phyloP scores from a whole-genome alignment of 176 grass and related monocot species.

The Miscanthus lutarioriparius region DNA sequence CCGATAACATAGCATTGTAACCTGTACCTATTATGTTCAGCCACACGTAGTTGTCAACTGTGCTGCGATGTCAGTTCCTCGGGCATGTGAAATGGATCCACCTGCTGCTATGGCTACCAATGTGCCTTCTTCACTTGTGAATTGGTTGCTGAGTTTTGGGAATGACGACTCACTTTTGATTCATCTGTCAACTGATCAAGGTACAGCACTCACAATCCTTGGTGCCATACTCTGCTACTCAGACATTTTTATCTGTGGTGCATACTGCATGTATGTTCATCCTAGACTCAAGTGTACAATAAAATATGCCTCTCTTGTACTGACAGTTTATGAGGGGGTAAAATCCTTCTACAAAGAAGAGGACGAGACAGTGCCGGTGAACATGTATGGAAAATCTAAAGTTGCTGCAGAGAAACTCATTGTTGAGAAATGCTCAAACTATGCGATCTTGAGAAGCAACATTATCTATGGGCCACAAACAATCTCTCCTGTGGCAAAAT shows the following conservation, averaged over 20 bases:
- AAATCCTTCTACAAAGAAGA: constrained; percentile 96
- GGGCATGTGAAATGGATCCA: constrained; percentile 75
- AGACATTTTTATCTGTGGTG: not conserved
- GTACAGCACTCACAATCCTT: constrained; percentile 20
- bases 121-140: constrained; percentile 64
- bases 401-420: constrained; percentile 81
- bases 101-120: constrained; percentile 74
- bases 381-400: constrained; percentile 95
- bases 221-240: not conserved
- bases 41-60: constrained; percentile 87
- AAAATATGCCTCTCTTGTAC: constrained; percentile 18
- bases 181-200: constrained; percentile 97
- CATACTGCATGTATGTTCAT: not conserved
- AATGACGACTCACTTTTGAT: constrained; percentile 57
- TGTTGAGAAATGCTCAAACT: constrained; percentile 58
- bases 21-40: constrained; percentile 32
- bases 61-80: constrained; percentile 80
- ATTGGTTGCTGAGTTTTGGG: constrained; percentile 58
- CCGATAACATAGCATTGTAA: not conserved
- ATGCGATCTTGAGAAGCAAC: constrained; percentile 87
- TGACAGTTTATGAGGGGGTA: constrained; percentile 81
- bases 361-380: constrained; percentile 68
- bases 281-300: not conserved
- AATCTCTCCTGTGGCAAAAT: constrained; percentile 82
- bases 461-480: constrained; percentile 96